These are phyloP conservation scores for Cryptococcus amylolentus DNA, from an alignment of 1,284 basidiomycete species.

Conservation along the genomic window DNA sequence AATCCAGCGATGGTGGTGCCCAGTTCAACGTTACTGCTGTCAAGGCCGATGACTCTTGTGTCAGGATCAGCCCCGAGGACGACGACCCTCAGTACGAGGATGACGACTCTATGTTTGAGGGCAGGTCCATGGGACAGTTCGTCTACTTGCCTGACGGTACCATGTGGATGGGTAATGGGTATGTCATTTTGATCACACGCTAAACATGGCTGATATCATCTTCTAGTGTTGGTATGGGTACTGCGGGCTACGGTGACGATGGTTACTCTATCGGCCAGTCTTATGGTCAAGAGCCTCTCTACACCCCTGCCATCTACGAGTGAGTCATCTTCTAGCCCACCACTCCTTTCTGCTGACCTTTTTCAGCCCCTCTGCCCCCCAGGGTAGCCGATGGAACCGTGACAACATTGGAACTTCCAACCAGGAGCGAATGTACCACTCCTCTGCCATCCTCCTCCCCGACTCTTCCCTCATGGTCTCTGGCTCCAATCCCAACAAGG, in stretches of 20 bases:
- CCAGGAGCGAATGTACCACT: constrained; percentile 81
- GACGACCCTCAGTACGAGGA: constrained; percentile 56
- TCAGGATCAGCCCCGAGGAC: constrained; percentile 74
- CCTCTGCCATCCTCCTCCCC: constrained; percentile 76
- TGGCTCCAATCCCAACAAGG: constrained; percentile 74
- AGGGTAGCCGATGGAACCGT: constrained; percentile 66
- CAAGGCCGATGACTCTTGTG: constrained; percentile 48
- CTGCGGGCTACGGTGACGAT: constrained; percentile 53
- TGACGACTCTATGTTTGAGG: constrained; percentile 68
- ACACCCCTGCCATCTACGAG: constrained; percentile 58
- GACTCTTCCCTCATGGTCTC: constrained; percentile 82
- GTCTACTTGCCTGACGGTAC: constrained; percentile 49
- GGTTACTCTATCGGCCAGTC: constrained; percentile 40
- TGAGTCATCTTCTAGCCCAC: constrained; percentile 32
- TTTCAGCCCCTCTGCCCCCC: constrained; percentile 54
- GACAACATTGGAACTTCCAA: constrained; percentile 63
- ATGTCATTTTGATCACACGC: not conserved
- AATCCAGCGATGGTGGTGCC: constrained; percentile 42
- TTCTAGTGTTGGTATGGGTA: constrained; percentile 62
- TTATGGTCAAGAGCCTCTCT: constrained; percentile 47
- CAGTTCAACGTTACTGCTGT: constrained; percentile 46
- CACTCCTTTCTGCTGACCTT: too few relatives aligned
- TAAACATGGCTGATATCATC: constrained; percentile 3
- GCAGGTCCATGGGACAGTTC: constrained; percentile 76
- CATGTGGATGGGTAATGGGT: constrained; percentile 60